Conservation (phyloP, 31 red algal genomes). For the Pterothamnion heteromorphum region DNA sequence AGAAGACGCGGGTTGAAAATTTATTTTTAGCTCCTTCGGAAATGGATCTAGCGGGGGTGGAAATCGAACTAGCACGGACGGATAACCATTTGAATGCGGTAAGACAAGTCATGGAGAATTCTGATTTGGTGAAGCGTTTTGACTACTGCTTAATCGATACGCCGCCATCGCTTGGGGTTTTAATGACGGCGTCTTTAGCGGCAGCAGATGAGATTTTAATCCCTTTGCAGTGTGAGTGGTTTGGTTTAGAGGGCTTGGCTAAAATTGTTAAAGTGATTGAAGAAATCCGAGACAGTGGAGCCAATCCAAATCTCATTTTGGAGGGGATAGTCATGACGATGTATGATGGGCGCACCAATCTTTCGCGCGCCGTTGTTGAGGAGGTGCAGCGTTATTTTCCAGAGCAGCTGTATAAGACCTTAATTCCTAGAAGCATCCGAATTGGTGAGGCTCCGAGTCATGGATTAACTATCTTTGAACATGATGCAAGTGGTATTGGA, state of each 20-base stretch:
- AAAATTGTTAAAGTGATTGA: background rate
- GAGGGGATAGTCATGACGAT: background rate
- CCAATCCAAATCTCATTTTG: background rate
- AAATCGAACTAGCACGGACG: background rate
- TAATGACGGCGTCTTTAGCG: background rate
- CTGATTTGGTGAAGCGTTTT: background rate
- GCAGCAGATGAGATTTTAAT: background rate
- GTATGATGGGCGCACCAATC: background rate
- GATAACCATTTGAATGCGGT: background rate
- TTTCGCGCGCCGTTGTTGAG: background rate
- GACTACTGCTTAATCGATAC: background rate
- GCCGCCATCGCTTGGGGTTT: background rate
- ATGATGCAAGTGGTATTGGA: background rate
- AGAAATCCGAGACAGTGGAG: background rate
- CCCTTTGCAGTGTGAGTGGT: constrained; percentile 11
- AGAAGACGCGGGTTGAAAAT: background rate
- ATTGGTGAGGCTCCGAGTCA: background rate
- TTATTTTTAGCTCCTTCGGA: background rate
- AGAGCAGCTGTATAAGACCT: background rate
- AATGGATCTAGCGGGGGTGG: background rate
- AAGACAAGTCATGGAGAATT: background rate
- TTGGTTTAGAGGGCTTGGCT: background rate
- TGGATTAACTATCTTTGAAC: constrained; percentile 15
- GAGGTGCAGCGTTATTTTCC: background rate
- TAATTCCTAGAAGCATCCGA: background rate